Base-by-base conservation (phyloP, 257 asterid genomes). In the Avicennia marina region DNA sequence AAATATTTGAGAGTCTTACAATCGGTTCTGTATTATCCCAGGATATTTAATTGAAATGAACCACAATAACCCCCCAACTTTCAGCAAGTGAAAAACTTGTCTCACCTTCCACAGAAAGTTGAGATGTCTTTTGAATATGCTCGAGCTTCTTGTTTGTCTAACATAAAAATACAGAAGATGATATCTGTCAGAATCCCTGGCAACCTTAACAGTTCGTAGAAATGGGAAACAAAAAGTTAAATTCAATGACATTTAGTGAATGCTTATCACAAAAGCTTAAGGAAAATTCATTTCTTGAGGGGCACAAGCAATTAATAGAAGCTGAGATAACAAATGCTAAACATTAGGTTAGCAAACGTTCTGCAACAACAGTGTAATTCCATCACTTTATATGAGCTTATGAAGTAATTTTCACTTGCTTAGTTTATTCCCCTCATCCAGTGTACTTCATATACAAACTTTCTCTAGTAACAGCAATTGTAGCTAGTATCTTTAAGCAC, bases 41-140 rank as follows among this genome's bases (percentile, higher is more conserved):
- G 64, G 44, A 34, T 11, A 55, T 19, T 15, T 4, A 11, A 60
- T n/a, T n/a, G 52, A 34, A 62, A 47, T 15, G 24, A 54, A 50
- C 57, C 34, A 42, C 31, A 33, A n/a, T 53, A 47, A 61, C 25
- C 51, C 40, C 29, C 18, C 20, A 49, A 32, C 20, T 55, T 25
- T 19, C 24, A 17, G n/a, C n/a, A 26, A 51, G 10, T 56, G n/a
- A 53, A 32, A 63, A 50, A 44, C 25, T 51, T 72, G 51, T 52
- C 78, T 80, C 66, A 90, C 96, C 96, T 87, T 77, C 96, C 98
- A 72, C 98, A 91, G 62, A 85, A 91, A 65, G 89, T 63, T 52
- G 96, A 90, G 64, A 90, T 81, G 33, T 79, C 84, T 70, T 90
- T 90, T 1, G 96, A 69, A 71, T 90, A 69, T 56, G 90, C 95